Conservation (phyloP, 2,329 filamentous ascomycete genomes). For the Aspergillus costaricaensis region DNA sequence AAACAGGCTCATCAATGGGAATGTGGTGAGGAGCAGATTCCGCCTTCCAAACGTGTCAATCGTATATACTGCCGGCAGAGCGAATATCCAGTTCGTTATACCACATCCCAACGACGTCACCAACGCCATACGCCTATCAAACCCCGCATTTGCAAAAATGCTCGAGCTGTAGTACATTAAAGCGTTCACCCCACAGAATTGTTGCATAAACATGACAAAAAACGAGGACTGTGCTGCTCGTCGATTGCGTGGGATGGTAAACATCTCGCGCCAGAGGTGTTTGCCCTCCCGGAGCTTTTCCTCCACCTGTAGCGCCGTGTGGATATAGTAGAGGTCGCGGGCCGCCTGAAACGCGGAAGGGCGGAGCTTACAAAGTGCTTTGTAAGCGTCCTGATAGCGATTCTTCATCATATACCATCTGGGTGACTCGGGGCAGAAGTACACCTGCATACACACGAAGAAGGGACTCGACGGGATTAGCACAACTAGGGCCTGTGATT, state of each 20-base stretch:
- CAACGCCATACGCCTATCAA: constrained; percentile 53
- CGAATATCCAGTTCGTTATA: constrained; percentile 65
- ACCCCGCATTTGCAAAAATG: constrained; percentile 17
- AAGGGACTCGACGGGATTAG: neutral
- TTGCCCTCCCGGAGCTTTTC: neutral
- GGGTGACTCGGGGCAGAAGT: constrained; percentile 59
- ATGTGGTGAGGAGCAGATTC: constrained; percentile 45
- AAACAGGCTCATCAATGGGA: neutral
- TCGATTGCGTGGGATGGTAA: neutral
- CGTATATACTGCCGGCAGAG: constrained; percentile 63
- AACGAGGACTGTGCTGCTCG: neutral
- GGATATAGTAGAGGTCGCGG: constrained; percentile 11
- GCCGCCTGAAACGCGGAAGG: constrained; percentile 46
- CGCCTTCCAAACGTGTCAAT: constrained; percentile 69
- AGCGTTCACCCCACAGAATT: accelerated
- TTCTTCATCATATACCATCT: constrained; percentile 51
- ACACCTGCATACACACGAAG: constrained; percentile 58
- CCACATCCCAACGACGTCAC: constrained; percentile 61
- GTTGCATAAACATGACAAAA: neutral
- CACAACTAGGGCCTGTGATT: neutral
- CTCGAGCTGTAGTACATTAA: neutral
- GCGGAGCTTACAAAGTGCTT: constrained; percentile 45
- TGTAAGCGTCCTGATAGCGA: constrained; percentile 42
- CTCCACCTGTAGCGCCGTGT: neutral
- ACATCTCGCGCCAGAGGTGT: neutral